Evolutionary conservation across 75 land plant genomes (phyloP), one percentile per base, ranked within the genome.

Genomic region (Pinus albicaulis): DNA sequence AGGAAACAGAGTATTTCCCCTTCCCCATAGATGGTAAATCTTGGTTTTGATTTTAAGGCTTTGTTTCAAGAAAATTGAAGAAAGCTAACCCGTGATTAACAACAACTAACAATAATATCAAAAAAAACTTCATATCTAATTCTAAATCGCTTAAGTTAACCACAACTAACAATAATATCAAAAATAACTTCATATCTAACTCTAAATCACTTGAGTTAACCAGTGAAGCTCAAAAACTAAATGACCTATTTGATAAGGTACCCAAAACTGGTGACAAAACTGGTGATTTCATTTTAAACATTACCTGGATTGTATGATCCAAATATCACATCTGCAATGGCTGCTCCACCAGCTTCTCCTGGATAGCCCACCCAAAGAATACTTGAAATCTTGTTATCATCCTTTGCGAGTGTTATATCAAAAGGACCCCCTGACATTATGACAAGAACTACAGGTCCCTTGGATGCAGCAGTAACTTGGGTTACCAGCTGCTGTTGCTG

Each of bases 291-390:
- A 16, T 15, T 20, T 52, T n/a, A 56, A 16, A 12, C 59, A 13
- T 34, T 84, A 96, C 99, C 92, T 76, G 99, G 99, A 88, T 89
- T 94, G 68, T 75, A 56, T 24, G 77, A 69, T 58, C 98, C 99
- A 61, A 89, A 97, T 5, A 97, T 57, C n/a, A 90, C 81, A 57
- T 92, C 88, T 13, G 93, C 93, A 57, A 97, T 84, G 73, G 98
- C 98, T 56, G 84, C 76, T 12, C 98, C 98, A 15, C 99, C 99
- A 56, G 89, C 91, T 80, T 92, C 89, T n/a, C 99, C 99, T 15
- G 99, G 98, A 70, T 94, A 97, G 0, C 99, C 99, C 11, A 80
- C 95, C 98, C 98, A 97, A 2, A 97, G 0, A 22, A 97, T 92
- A 75, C 88, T 85, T 5, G 77, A 36, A 53, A 94, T 87, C 23